Conservation (phyloP, 1,139 yeast genomes). For the Hansenula lynferdii region DNA sequence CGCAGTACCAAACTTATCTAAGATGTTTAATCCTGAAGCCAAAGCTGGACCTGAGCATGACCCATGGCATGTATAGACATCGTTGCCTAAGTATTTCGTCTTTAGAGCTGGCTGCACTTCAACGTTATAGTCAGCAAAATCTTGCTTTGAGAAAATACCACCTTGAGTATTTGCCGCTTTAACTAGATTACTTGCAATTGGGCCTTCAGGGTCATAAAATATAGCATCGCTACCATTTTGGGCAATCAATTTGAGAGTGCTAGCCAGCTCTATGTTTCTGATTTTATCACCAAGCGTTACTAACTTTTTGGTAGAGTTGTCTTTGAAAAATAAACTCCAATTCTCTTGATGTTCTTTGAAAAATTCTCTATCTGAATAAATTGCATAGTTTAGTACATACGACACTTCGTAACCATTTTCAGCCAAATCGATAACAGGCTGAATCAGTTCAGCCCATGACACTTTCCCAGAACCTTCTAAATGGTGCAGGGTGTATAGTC, state of each 20-base stretch:
- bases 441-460: slow-evolving; percentile 66
- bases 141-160: slow-evolving; percentile 58
- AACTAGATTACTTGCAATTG: slow-evolving; percentile 58
- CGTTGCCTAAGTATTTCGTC: slow-evolving; percentile 40
- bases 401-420: slow-evolving; percentile 62
- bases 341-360: slow-evolving; percentile 29
- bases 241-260: slow-evolving; percentile 66
- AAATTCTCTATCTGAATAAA: slow-evolving; percentile 32
- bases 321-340: slow-evolving; percentile 53
- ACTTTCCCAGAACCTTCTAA: slow-evolving; percentile 67
- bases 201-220: slow-evolving; percentile 80
- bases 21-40: slow-evolving; percentile 64
- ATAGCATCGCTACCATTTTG: slow-evolving; percentile 67
- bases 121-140: slow-evolving; percentile 59
- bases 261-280: slow-evolving; percentile 55
- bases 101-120: slow-evolving; percentile 51
- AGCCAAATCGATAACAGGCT: slow-evolving; percentile 71
- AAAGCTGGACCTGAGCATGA: slow-evolving; percentile 84
- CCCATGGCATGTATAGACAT: slow-evolving; percentile 67
- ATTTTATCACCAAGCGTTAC: slow-evolving; percentile 54
- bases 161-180: slow-evolving; percentile 40
- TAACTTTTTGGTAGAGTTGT: slow-evolving; percentile 27
- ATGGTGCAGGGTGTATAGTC: slow-evolving; percentile 56
- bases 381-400: slow-evolving; percentile 41
- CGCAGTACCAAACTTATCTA: slow-evolving; percentile 37